Percentiles rank a stretch among this genome's conserved stretches.
Conservation (phyloP, 129 eudicot species). For the Smallanthus sonchifolius region DNA sequence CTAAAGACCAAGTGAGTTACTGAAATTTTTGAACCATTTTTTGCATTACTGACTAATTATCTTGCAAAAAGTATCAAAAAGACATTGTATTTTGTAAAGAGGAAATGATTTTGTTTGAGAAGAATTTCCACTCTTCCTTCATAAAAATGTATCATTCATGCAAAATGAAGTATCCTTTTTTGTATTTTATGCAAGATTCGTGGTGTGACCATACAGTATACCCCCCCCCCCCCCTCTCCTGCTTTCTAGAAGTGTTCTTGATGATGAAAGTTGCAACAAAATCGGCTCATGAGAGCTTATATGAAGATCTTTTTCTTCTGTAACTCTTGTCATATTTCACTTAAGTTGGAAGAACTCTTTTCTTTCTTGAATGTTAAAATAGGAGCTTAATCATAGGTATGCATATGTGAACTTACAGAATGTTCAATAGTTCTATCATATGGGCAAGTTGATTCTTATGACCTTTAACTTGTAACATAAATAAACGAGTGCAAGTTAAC, state of each 20-base stretch:
- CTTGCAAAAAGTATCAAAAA: neutral
- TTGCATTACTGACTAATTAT: neutral
- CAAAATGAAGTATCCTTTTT: no score
- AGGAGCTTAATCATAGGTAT: neutral
- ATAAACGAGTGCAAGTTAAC: neutral
- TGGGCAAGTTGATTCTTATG: neutral
- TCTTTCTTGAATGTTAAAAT: neutral
- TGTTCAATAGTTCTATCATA: neutral
- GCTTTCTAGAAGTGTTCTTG: slow-evolving; percentile 2
- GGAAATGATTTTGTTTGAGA: neutral
- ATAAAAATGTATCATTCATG: no score
- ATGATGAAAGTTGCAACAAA: neutral
- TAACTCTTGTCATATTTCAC: neutral
- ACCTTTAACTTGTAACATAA: neutral
- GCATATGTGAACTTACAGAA: neutral
- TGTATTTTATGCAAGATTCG: no score
- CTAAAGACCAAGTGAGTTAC: no score
- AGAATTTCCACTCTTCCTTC: no score
- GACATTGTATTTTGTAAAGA: neutral
- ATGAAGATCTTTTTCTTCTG: neutral
- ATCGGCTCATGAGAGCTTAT: neutral
- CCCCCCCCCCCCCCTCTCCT: neutral
- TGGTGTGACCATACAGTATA: neutral
- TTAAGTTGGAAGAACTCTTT: neutral
- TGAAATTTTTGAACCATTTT: neutral